Percentiles rank a stretch among this genome's conserved stretches.
Conservation (phyloP, 2,329 filamentous ascomycete species). For the Cryphonectria carpinicola region DNA sequence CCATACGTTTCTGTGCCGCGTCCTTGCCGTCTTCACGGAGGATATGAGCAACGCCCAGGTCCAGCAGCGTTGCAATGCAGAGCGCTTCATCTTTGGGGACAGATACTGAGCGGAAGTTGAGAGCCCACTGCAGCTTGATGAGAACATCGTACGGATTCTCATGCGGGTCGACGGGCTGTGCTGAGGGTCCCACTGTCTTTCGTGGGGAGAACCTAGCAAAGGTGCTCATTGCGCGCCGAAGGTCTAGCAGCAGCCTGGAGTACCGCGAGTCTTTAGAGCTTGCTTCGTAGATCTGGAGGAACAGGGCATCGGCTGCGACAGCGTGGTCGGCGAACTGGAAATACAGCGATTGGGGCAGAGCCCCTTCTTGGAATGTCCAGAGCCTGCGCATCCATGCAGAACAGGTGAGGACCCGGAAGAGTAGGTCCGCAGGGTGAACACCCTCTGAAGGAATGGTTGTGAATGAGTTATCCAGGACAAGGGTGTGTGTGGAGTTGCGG, state of each 20-base stretch:
- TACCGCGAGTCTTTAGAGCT: not conserved
- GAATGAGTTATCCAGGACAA: conserved; percentile 41
- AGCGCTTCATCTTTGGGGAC: conserved; percentile 38
- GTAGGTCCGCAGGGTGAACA: conserved; percentile 33
- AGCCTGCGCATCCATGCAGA: conserved; percentile 45
- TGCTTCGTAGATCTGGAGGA: not conserved
- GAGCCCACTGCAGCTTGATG: conserved; percentile 32
- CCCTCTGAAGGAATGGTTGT: conserved; percentile 30
- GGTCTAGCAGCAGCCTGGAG: not conserved
- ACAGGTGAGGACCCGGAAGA: conserved; percentile 37
- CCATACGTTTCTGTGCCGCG: conserved; percentile 32
- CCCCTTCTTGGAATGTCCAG: conserved; percentile 44
- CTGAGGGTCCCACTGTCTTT: not conserved
- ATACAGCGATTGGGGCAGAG: conserved; percentile 37
- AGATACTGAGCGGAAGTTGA: conserved; percentile 37
- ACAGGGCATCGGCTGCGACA: conserved; percentile 14
- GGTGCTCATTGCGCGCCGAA: not conserved
- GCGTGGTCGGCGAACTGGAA: conserved; percentile 41
- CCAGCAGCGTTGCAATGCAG: conserved; percentile 38
- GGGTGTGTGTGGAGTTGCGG: conserved; percentile 37
- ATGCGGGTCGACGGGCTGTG: not conserved
- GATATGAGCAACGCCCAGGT: conserved; percentile 32
- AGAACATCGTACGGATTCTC: conserved; percentile 7
- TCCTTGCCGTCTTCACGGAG: conserved; percentile 18
- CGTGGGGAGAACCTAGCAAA: not conserved